phyloP scores from a whole-genome alignment of 1,284 basidiomycete genomes.

The Ustilago nuda region DNA sequence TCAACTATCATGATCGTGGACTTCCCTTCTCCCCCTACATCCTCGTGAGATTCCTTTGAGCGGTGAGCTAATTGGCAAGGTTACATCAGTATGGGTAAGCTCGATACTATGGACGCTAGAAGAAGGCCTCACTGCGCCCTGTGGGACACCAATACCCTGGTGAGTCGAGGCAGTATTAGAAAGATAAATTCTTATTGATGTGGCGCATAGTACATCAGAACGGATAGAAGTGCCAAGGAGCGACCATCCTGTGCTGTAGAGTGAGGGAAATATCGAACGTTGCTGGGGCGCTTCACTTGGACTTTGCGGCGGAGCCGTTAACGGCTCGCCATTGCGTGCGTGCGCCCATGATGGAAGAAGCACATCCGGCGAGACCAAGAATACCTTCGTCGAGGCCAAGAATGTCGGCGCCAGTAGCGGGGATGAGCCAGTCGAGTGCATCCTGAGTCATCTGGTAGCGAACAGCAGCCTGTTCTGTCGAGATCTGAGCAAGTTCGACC shows the following conservation, averaged over 20 bases:
- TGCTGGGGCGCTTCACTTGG: slow-evolving; percentile 26
- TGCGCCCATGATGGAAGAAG: slow-evolving; percentile 65
- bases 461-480: slow-evolving; percentile 77
- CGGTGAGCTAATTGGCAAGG: no score
- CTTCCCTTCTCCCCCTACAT: neutral
- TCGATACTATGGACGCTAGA: neutral
- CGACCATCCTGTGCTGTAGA: neutral
- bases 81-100: no score
- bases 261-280: neutral
- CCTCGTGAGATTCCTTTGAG: no score
- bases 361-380: slow-evolving; percentile 65
- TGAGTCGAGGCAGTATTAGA: neutral
- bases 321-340: slow-evolving; percentile 68
- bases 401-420: slow-evolving; percentile 83
- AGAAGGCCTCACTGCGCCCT: neutral
- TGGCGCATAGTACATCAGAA: neutral
- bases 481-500: slow-evolving; percentile 74
- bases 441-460: slow-evolving; percentile 85
- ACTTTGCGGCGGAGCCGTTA: slow-evolving; percentile 63
- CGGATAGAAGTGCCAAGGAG: neutral
- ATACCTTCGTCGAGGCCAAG: slow-evolving; percentile 85
- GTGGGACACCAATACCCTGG: neutral
- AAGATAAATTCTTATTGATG: neutral
- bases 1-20: neutral
- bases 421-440: slow-evolving; percentile 85